These are phyloP conservation scores for Sugiyamaella marilandica DNA, from an alignment of 805 yeast genomes.

Conservation along the genomic window DNA sequence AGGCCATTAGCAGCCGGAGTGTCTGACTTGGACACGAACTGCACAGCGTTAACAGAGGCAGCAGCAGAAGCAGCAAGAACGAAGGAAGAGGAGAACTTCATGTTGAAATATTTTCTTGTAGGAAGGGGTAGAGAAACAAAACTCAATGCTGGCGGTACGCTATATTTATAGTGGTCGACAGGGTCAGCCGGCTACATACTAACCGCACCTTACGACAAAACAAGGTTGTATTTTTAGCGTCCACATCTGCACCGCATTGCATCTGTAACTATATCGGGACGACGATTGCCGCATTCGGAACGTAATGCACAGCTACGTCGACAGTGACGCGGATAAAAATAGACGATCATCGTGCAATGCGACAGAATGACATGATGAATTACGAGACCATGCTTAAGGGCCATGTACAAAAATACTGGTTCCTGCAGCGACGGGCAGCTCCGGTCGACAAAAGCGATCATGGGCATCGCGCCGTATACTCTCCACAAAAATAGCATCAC, in stretches of 20 bases:
- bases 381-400: no score
- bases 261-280: not conserved
- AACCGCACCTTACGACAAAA: no score
- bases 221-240: no score
- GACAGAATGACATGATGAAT: no score
- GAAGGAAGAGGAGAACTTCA: conserved; percentile 8
- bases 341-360: not conserved
- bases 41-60: conserved; percentile 18
- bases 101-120: not conserved
- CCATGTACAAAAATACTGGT: no score
- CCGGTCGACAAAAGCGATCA: no score
- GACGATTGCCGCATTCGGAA: not conserved
- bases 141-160: not conserved
- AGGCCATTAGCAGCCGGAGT: conserved; percentile 27
- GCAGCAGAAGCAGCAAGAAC: conserved; percentile 17
- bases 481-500: no score
- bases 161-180: not conserved
- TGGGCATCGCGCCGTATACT: no score
- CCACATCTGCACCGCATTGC: no score
- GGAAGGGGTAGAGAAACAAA: no score
- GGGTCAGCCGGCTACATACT: not conserved
- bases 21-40: conserved; percentile 6
- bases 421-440: no score
- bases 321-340: not conserved
- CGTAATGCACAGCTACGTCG: no score